Conservation (phyloP, 768 basidiomycete species). For the Scleroderma bovista region DNA sequence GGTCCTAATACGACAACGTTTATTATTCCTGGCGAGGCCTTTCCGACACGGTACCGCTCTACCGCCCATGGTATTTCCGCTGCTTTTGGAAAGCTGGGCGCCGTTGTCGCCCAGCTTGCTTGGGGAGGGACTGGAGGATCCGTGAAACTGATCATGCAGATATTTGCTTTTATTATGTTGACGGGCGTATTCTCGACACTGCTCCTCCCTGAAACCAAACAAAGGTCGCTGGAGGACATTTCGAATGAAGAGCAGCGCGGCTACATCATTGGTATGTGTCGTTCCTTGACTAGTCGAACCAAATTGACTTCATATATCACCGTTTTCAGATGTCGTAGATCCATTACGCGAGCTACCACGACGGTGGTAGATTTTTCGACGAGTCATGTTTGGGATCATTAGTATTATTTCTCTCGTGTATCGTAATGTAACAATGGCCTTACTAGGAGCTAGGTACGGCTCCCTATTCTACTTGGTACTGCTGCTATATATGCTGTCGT, state of each 20-base stretch:
- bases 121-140: conserved; percentile 62
- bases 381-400: too few species aligned
- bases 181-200: conserved; percentile 80
- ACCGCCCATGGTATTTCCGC: conserved; percentile 83
- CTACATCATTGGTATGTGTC: conserved; percentile 37
- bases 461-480: too few species aligned
- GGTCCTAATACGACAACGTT: conserved; percentile 81
- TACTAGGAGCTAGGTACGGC: too few species aligned
- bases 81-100: conserved; percentile 78
- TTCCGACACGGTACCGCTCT: conserved; percentile 86
- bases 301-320: background rate
- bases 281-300: background rate
- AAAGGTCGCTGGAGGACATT: conserved; percentile 58
- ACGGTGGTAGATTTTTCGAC: too few species aligned
- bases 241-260: conserved; percentile 66
- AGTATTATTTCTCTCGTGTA: too few species aligned
- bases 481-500: too few species aligned
- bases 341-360: background rate
- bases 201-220: conserved; percentile 76
- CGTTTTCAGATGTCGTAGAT: background rate
- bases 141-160: conserved; percentile 67
- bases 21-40: conserved; percentile 74
- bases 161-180: conserved; percentile 84
- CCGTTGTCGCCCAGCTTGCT: conserved; percentile 75
- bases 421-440: too few species aligned